These are phyloP conservation scores for Umbelopsis sp. DNA, from an alignment of 192 early-diverging fungal genomes.

Conservation along the genomic window DNA sequence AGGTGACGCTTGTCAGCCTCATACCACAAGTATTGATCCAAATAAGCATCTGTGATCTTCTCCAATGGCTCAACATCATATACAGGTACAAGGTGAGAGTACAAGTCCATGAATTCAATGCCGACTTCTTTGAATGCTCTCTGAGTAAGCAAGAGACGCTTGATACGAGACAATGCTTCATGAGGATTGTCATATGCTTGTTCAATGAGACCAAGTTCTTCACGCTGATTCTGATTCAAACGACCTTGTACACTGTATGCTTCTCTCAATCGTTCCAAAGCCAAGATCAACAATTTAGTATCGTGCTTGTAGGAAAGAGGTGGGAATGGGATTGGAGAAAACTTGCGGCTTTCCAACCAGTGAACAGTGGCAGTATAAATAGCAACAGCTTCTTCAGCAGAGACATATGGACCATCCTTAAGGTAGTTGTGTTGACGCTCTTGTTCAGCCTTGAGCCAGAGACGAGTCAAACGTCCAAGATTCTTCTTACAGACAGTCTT, in stretches of 20 bases:
- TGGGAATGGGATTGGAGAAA: constrained; percentile 98
- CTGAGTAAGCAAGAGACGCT: constrained; percentile 94
- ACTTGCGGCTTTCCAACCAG: constrained; percentile 97
- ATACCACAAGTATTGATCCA: constrained; percentile 99
- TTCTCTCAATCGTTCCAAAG: constrained; percentile 93
- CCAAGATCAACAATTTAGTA: constrained; percentile 95
- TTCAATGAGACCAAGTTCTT: constrained; percentile 97
- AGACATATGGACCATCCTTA: constrained; percentile 98
- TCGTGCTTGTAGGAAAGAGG: constrained; percentile 99
- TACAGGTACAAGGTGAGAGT: constrained; percentile 95
- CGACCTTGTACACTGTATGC: constrained; percentile 94
- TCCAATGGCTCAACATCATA: constrained; percentile 99
- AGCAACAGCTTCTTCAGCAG: constrained; percentile 96
- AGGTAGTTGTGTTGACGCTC: constrained; percentile 99
- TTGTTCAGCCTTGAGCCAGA: constrained; percentile 99
- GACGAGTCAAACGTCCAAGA: constrained; percentile 94
- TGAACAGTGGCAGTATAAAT: constrained; percentile 98
- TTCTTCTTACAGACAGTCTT: constrained; percentile 99
- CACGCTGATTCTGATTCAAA: constrained; percentile 93
- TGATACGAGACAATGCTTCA: constrained; percentile 83
- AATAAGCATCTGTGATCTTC: constrained; percentile 98
- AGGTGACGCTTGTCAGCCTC: constrained; percentile 97
- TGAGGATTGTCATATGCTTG: constrained; percentile 98
- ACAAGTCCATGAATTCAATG: constrained; percentile 99
- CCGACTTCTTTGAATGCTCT: constrained; percentile 99